A percentile compares a stretch with the other conserved stretches of the same genome.
These are phyloP conservation scores for Marasmius fiardii DNA, from an alignment of 1,284 basidiomycete species.

Conservation along the genomic window DNA sequence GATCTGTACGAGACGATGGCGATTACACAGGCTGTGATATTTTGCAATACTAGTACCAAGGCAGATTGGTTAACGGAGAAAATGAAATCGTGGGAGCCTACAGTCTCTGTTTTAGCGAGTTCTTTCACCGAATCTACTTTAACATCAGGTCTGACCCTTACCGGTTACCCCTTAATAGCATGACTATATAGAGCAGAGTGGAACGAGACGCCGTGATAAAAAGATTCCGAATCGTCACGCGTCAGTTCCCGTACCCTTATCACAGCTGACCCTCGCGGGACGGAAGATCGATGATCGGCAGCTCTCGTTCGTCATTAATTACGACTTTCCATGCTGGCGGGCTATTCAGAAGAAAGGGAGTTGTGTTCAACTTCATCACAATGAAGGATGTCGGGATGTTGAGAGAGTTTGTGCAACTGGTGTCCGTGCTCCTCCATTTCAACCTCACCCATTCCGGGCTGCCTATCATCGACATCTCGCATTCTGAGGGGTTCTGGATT, in stretches of 20 bases:
- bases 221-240: constrained; percentile 95
- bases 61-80: constrained; percentile 96
- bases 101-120: constrained; percentile 87
- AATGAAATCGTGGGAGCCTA: constrained; percentile 89
- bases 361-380: constrained; percentile 91
- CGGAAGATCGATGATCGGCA: constrained; percentile 96
- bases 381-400: constrained; percentile 93
- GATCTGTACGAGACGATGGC: constrained; percentile 92
- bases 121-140: constrained; percentile 10
- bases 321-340: constrained; percentile 89
- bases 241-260: constrained; percentile 92
- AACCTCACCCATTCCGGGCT: too few relatives aligned
- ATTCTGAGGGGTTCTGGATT: too few relatives aligned
- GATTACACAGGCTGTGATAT: constrained; percentile 91
- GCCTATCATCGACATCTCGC: background rate
- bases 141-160: constrained; percentile 2
- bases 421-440: background rate
- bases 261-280: constrained; percentile 90
- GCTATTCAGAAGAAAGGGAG: constrained; percentile 94
- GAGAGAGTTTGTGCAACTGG: constrained; percentile 92
- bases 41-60: constrained; percentile 92
- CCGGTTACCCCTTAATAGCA: constrained; percentile 57
- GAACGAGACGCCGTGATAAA: constrained; percentile 96
- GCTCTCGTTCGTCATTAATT: constrained; percentile 94
- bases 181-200: constrained; percentile 94